Evolutionary conservation across 2,329 filamentous ascomycete species (phyloP).

Genomic region (Claviceps quebecensis): DNA sequence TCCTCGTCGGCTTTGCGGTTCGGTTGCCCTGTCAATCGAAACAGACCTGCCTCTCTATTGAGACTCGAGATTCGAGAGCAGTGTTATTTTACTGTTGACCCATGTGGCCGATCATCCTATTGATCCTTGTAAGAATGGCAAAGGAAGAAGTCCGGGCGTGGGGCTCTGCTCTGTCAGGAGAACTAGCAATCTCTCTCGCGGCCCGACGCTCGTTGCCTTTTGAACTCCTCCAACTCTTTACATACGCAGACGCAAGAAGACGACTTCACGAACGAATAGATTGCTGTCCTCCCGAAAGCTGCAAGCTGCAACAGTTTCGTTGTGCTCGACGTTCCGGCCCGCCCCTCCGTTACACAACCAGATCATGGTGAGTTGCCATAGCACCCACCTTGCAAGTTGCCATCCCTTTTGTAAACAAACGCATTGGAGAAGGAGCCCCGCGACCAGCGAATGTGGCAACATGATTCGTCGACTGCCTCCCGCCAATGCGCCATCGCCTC

Average conservation of each 20-base stretch:
- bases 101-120: neutral
- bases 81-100: neutral
- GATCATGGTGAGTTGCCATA: constrained; percentile 7
- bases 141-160: neutral
- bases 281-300: neutral
- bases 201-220: neutral
- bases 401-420: constrained; percentile 5
- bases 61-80: too few relatives aligned
- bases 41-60: neutral
- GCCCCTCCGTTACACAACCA: neutral
- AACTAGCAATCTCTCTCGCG: constrained; percentile 1
- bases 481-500: neutral
- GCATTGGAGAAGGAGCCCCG: constrained; percentile 3
- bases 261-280: neutral
- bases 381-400: constrained; percentile 1
- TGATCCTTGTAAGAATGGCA: neutral
- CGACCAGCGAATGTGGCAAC: constrained; percentile 2
- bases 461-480: constrained; percentile 4
- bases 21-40: constrained; percentile 1
- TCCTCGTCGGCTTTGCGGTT: too few relatives aligned
- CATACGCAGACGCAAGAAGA: neutral
- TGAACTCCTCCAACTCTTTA: neutral
- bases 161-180: constrained; percentile 1
- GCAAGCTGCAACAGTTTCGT: neutral
- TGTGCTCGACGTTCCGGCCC: neutral